Conservation (phyloP, 306 rosid genomes). For the Morella rubra region DNA sequence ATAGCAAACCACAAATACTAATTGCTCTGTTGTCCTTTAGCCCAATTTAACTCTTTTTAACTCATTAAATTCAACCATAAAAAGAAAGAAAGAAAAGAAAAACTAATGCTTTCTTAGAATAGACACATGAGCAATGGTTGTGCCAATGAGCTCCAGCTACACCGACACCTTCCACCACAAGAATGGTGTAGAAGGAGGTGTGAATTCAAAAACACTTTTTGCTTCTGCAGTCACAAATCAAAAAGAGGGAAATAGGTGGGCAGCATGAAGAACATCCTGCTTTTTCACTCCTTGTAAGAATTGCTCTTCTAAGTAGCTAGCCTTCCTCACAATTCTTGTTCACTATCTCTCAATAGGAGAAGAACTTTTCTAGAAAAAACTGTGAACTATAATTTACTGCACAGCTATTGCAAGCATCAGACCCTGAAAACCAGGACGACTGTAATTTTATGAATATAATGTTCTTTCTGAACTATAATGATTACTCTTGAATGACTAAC, state of each 20-base stretch:
- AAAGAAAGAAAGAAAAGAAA: background rate
- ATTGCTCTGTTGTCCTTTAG: background rate
- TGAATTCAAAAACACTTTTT: background rate
- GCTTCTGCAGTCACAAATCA: background rate
- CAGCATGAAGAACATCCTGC: background rate
- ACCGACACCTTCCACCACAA: background rate
- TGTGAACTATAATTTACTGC: background rate
- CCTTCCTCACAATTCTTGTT: background rate
- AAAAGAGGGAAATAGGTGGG: background rate
- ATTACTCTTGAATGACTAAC: background rate
- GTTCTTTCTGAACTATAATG: background rate
- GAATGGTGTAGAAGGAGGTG: background rate
- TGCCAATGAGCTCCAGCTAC: background rate
- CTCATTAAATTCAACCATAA: too few relatives aligned
- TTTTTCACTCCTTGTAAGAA: background rate
- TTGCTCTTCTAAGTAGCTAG: background rate
- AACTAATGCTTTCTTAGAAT: background rate
- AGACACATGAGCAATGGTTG: background rate
- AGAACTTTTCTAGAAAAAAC: background rate
- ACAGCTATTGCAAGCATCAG: background rate
- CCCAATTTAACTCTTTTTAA: background rate
- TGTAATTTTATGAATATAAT: background rate
- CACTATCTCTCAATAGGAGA: background rate
- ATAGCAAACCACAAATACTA: background rate
- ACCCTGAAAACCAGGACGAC: background rate